Base-by-base conservation (phyloP, 257 asterid species). In the Nemophila menziesii region DNA sequence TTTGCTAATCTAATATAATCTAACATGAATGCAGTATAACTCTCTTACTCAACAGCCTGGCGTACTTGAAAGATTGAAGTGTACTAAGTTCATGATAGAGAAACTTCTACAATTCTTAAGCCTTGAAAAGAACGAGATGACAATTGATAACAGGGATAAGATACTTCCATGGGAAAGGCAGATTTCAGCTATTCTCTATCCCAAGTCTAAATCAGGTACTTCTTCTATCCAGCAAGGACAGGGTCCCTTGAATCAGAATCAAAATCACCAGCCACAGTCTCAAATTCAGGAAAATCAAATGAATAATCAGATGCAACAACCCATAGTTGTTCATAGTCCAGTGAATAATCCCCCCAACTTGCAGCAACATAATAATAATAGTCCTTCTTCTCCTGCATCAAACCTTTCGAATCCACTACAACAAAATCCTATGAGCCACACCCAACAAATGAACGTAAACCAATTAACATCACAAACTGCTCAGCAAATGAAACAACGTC, bases 11-110 rank as follows among this genome's bases (percentile, higher is more conserved):
- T 19, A 44, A 13, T 8, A 13, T 12, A 16, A 55, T 67, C 43
- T 44, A 20, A 39, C 43, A 23, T 11, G 19, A 42, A 61, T 74
- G 70, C 90, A 90, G 96, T 85, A 77, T 45, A 94, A 79, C 62
- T 54, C 84, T 48, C 67, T 66, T 64, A 82, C 94, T 57, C 98
- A 77, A 58, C 93, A 69, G 51, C 80, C 87, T 14, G 93, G 79
- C 33, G 86, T 81, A 51, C 66, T 80, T 52, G 95, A 89, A 10
- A 89, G 74, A 63, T 78, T 89, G 34, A 73, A 69, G 55, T 41
- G 62, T 57, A 84, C 73, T 40, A 84, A 84, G 79, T n/a, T 33
- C 43, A 78, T 82, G 78, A 43, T 89, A 79, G 96, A 89, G 64
- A 80, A 81, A 26, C 67, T 74, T 40, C 59, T 89, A 42, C 33